Percentiles rank a stretch among this genome's conserved stretches.
Conservation (phyloP, 352 stramenopile genomes). For the Thraustochytrium sp. region DNA sequence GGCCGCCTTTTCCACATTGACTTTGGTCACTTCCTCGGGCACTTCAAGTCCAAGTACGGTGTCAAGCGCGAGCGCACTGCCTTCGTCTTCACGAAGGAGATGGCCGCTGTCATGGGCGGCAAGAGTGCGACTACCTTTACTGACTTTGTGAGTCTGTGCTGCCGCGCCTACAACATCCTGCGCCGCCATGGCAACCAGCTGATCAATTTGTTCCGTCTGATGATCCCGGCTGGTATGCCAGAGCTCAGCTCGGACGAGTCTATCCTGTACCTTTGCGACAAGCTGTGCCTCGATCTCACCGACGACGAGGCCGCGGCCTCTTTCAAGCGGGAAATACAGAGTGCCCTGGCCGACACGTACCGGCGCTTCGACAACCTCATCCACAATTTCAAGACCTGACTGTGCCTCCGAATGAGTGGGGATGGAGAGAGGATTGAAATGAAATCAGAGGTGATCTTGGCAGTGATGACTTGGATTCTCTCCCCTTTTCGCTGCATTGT, state of each 20-base stretch:
- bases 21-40: constrained; percentile 87
- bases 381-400: constrained; percentile 48
- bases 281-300: constrained; percentile 24
- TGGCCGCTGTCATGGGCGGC: constrained; percentile 74
- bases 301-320: constrained; percentile 46
- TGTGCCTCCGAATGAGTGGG: not conserved
- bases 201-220: constrained; percentile 95
- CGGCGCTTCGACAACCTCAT: constrained; percentile 42
- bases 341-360: constrained; percentile 8
- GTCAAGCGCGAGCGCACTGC: constrained; percentile 77
- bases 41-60: constrained; percentile 86
- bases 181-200: constrained; percentile 94
- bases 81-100: constrained; percentile 83
- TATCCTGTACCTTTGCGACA: constrained; percentile 45
- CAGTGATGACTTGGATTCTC: too few relatives aligned
- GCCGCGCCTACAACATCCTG: constrained; percentile 81
- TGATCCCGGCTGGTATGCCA: constrained; percentile 97
- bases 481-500: too few relatives aligned
- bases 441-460: too few relatives aligned
- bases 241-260: constrained; percentile 56
- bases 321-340: constrained; percentile 50
- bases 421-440: too few relatives aligned
- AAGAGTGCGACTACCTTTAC: constrained; percentile 67
- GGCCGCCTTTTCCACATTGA: constrained; percentile 93
- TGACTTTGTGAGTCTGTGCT: constrained; percentile 79